phyloP scores from a whole-genome alignment of 768 basidiomycete species.

The Lactifluus subvellereus region DNA sequence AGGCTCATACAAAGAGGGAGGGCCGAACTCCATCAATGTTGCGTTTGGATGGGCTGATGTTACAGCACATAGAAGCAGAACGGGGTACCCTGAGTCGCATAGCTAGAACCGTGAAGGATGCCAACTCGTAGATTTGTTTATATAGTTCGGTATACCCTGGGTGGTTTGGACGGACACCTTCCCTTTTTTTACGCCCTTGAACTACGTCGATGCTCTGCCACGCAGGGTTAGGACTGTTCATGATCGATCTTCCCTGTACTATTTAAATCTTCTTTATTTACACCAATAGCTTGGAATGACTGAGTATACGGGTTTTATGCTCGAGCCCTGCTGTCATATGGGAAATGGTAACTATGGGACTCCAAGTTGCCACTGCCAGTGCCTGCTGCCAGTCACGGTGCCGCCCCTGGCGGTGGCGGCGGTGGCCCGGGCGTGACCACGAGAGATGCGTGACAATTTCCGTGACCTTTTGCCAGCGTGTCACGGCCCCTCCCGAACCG shows the following conservation, averaged over 20 bases:
- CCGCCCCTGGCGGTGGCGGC: too few relatives aligned
- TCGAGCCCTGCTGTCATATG: too few relatives aligned
- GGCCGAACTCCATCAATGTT: constrained; percentile 52
- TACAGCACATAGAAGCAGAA: constrained; percentile 80
- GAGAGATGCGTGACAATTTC: not conserved
- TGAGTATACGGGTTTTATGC: not conserved
- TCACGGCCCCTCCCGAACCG: constrained; percentile 12
- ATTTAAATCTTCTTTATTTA: constrained; percentile 7
- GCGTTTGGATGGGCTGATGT: constrained; percentile 72
- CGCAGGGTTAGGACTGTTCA: constrained; percentile 9
- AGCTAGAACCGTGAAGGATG: constrained; percentile 38
- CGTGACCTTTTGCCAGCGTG: not conserved
- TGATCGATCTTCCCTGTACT: constrained; percentile 14
- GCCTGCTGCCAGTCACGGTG: too few relatives aligned
- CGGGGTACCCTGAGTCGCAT: constrained; percentile 75
- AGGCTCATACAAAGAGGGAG: constrained; percentile 28
- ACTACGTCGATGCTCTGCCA: constrained; percentile 2
- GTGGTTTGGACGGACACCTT: constrained; percentile 1
- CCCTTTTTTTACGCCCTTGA: constrained; percentile 4
- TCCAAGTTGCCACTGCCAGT: too few relatives aligned
- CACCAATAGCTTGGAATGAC: not conserved
- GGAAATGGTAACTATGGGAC: too few relatives aligned
- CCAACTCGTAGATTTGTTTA: constrained; percentile 17
- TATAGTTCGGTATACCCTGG: constrained; percentile 19
- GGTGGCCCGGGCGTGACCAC: not conserved